Percentiles rank a stretch among this genome's conserved stretches.
phyloP scores from a whole-genome alignment of 2,329 filamentous ascomycete species.

The Zymoseptoria pseudotritici region DNA sequence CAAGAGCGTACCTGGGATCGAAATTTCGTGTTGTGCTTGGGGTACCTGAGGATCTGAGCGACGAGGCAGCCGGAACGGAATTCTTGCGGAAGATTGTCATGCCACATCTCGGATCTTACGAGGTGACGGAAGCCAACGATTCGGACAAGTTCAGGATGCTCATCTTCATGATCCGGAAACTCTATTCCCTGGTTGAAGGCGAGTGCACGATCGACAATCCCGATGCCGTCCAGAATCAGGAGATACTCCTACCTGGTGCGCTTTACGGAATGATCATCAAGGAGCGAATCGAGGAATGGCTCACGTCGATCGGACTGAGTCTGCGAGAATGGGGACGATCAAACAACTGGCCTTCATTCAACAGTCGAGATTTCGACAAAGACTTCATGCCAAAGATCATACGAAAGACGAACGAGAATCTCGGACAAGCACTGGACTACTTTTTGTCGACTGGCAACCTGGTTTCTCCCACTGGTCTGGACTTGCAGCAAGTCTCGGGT shows the following conservation, averaged over 20 bases:
- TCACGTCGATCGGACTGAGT: slow-evolving; percentile 51
- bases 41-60: slow-evolving; percentile 72
- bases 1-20: slow-evolving; percentile 75
- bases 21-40: slow-evolving; percentile 87
- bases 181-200: slow-evolving; percentile 86
- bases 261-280: slow-evolving; percentile 94
- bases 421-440: slow-evolving; percentile 83
- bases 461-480: slow-evolving; percentile 80
- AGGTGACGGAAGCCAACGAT: slow-evolving; percentile 78
- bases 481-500: slow-evolving; percentile 88
- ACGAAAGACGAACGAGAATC: slow-evolving; percentile 74
- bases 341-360: slow-evolving; percentile 54
- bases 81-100: slow-evolving; percentile 85
- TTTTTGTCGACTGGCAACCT: slow-evolving; percentile 95
- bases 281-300: slow-evolving; percentile 84
- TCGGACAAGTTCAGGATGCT: slow-evolving; percentile 89
- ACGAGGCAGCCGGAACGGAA: slow-evolving; percentile 84
- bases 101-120: slow-evolving; percentile 78
- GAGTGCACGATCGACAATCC: slow-evolving; percentile 93
- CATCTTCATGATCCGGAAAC: slow-evolving; percentile 91
- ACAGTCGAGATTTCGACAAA: slow-evolving; percentile 65
- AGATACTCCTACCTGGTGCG: slow-evolving; percentile 86
- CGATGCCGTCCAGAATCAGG: slow-evolving; percentile 92
- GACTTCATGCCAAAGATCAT: slow-evolving; percentile 77
- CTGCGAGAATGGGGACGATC: slow-evolving; percentile 47